A percentile compares a stretch with the other conserved stretches of the same genome.
phyloP scores from a whole-genome alignment of 495 filamentous ascomycete species.

The Aspergillus campestris region DNA sequence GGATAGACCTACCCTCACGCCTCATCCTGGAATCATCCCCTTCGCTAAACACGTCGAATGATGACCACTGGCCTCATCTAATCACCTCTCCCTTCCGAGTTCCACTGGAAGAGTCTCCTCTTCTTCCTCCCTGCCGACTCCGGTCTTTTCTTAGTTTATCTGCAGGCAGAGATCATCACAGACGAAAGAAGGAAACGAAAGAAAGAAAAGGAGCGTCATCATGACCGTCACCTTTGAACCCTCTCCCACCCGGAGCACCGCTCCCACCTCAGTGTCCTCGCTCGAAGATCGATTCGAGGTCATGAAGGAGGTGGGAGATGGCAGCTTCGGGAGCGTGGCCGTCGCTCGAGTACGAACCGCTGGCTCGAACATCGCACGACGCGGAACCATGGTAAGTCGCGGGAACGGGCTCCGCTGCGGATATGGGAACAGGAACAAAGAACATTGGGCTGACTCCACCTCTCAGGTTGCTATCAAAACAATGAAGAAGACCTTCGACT shows the following conservation, averaged over 20 bases:
- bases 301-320: constrained; percentile 96
- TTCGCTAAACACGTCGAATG: constrained; percentile 11
- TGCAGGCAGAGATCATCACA: constrained; percentile 32
- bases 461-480: constrained; percentile 94
- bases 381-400: constrained; percentile 79
- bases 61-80: constrained; percentile 16
- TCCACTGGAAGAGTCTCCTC: constrained; percentile 10
- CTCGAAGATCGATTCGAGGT: constrained; percentile 91
- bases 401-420: constrained; percentile 1
- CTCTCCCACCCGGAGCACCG: constrained; percentile 46
- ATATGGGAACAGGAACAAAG: constrained; percentile 1
- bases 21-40: constrained; percentile 6
- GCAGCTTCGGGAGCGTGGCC: constrained; percentile 94
- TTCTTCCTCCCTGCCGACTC: not conserved
- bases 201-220: constrained; percentile 26
- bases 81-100: constrained; percentile 12
- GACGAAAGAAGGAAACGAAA: too few relatives aligned
- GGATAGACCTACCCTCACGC: constrained; percentile 6
- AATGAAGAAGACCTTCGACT: constrained; percentile 99
- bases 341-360: constrained; percentile 84
- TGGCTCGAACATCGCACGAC: constrained; percentile 77
- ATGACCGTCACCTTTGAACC: constrained; percentile 64
- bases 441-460: constrained; percentile 15
- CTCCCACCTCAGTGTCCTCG: constrained; percentile 41
- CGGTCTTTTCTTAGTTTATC: constrained; percentile 20